Conservation (phyloP, 1,284 basidiomycete species). For the Stygiomarasmius scandens region DNA sequence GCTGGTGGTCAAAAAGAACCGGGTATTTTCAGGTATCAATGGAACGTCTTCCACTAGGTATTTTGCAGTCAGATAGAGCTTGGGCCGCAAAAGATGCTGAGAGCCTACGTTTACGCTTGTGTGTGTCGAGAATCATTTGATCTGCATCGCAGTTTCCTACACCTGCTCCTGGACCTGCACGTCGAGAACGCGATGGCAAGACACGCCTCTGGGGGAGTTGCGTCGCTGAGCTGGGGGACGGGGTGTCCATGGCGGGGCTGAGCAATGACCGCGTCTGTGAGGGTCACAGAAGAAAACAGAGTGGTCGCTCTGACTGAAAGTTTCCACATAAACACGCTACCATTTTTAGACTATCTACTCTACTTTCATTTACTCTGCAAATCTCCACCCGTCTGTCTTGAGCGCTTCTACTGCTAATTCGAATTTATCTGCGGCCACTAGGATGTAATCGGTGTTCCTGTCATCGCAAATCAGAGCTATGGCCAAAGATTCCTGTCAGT, state of each 20-base stretch:
- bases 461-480: background rate
- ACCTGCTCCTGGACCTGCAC: constrained; percentile 77
- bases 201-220: constrained; percentile 68
- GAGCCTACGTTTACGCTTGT: constrained; percentile 75
- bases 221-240: constrained; percentile 30
- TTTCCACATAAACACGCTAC: background rate
- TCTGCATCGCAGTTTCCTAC: constrained; percentile 78
- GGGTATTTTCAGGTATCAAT: constrained; percentile 64
- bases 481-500: background rate
- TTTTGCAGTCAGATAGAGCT: constrained; percentile 17
- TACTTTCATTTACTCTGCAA: constrained; percentile 5
- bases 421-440: constrained; percentile 50
- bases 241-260: constrained; percentile 29
- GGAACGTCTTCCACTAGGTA: constrained; percentile 69
- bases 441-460: constrained; percentile 68
- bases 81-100: constrained; percentile 14
- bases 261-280: background rate
- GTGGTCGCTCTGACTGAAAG: background rate
- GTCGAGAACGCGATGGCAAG: constrained; percentile 75
- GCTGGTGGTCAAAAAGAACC: constrained; percentile 74
- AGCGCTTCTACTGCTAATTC: constrained; percentile 45
- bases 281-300: background rate
- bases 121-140: constrained; percentile 81
- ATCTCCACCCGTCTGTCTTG: constrained; percentile 18
- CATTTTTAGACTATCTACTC: constrained; percentile 2